Percentiles rank a stretch among this genome's conserved stretches.
Evolutionary conservation across 2,329 filamentous ascomycete species (phyloP).

Genomic region (Stachybotrys echinatus): DNA sequence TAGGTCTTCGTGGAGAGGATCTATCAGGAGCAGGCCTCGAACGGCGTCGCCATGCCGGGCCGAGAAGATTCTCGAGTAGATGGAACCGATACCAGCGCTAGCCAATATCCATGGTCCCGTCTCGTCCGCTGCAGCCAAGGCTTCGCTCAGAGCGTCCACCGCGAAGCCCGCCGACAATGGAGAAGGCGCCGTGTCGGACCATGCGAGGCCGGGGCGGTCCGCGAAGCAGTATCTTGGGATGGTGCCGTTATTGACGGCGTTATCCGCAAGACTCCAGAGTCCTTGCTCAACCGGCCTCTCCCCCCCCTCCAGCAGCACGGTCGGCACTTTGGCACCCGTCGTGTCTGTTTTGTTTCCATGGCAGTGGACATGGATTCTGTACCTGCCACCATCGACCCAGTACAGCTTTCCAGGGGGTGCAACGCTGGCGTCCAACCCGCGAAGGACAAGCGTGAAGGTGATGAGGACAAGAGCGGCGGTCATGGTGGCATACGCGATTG

Average conservation of each 20-base stretch:
- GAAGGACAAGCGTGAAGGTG: slow-evolving; percentile 73
- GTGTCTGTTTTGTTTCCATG: slow-evolving; percentile 60
- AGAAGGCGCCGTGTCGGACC: slow-evolving; percentile 86
- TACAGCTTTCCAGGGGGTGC: slow-evolving; percentile 68
- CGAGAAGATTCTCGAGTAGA: slow-evolving; percentile 89
- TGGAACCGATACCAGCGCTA: slow-evolving; percentile 78
- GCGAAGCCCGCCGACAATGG: slow-evolving; percentile 91
- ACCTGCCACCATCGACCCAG: slow-evolving; percentile 78
- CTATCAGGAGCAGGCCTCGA: slow-evolving; percentile 76
- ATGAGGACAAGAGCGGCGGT: slow-evolving; percentile 66
- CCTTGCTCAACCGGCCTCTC: slow-evolving; percentile 74
- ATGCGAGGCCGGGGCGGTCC: slow-evolving; percentile 84
- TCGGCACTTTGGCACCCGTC: slow-evolving; percentile 56
- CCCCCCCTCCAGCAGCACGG: slow-evolving; percentile 80
- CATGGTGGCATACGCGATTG: slow-evolving; percentile 64
- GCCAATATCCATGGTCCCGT: slow-evolving; percentile 84
- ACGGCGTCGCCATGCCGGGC: slow-evolving; percentile 73
- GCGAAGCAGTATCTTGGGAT: slow-evolving; percentile 92
- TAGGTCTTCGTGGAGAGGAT: slow-evolving; percentile 84
- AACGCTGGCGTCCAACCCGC: slow-evolving; percentile 72
- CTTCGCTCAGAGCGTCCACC: slow-evolving; percentile 83
- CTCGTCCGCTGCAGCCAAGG: slow-evolving; percentile 74
- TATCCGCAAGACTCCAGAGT: slow-evolving; percentile 74
- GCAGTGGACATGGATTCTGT: slow-evolving; percentile 82
- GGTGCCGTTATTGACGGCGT: slow-evolving; percentile 70